Conservation (phyloP, 495 filamentous ascomycete species). For the Tuber brumale region DNA sequence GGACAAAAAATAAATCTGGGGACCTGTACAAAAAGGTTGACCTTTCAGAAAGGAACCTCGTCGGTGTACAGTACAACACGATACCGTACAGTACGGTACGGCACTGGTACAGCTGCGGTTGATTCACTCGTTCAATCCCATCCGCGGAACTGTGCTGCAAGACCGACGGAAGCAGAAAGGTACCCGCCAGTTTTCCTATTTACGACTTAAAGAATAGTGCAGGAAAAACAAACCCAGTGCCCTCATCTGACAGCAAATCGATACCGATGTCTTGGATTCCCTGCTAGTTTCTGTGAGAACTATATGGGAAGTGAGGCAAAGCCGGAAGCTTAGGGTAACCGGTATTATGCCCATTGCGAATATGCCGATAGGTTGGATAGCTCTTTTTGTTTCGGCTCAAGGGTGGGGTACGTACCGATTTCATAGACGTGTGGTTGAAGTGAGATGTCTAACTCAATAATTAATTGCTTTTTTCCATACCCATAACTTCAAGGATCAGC, state of each 20-base stretch:
- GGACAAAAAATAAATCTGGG: slow-evolving; percentile 11
- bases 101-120: slow-evolving; percentile 22
- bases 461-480: slow-evolving; percentile 27
- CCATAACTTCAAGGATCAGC: slow-evolving; percentile 19
- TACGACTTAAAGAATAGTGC: slow-evolving; percentile 18
- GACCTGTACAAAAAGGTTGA: slow-evolving; percentile 20
- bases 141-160: slow-evolving; percentile 31
- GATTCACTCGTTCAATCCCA: slow-evolving; percentile 18
- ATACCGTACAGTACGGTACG: slow-evolving; percentile 23
- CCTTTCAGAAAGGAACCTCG: slow-evolving; percentile 1
- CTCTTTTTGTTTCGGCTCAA: slow-evolving; percentile 34
- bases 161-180: slow-evolving; percentile 28
- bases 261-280: slow-evolving; percentile 21
- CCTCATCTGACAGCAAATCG: slow-evolving; percentile 21
- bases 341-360: slow-evolving; percentile 1
- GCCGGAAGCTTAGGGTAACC: not conserved
- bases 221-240: slow-evolving; percentile 16
- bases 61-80: slow-evolving; percentile 6
- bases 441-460: slow-evolving; percentile 20
- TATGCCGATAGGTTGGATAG: not conserved
- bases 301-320: slow-evolving; percentile 25
- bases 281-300: slow-evolving; percentile 21
- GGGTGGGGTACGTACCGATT: slow-evolving; percentile 29
- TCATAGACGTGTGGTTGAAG: slow-evolving; percentile 30
- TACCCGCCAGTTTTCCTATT: slow-evolving; percentile 18